Base-by-base conservation (phyloP, 2,329 filamentous ascomycete genomes). In the Cladosporium cucumerinum region DNA sequence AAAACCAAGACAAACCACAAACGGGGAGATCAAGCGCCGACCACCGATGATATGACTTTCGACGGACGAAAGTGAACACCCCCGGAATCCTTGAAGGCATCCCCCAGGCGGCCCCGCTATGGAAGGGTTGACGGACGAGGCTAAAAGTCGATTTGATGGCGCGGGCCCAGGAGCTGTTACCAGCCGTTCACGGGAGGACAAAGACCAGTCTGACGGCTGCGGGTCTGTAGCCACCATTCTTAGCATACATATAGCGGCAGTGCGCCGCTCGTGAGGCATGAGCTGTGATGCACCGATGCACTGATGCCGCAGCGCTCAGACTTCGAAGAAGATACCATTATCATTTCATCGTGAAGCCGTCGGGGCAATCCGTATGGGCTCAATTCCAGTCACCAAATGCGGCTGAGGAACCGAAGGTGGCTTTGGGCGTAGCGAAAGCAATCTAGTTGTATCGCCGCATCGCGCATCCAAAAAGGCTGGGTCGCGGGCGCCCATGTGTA, bases 41-140 rank as follows among this genome's bases (percentile, higher is more conserved):
- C 60, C 60, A 32, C 49, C 60, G 60, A 62, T n/a, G 32, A 39
- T 28, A 46, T 54, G 34, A 49, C 60, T 28, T 61, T 55, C n/a
- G 55, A 55, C 60, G 49, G 60, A 28, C 51, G 32, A 46, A 43
- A 52, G 52, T 51, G 21, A 36, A 62, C 60, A 46, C 52, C 60
- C 58, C 60, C 60, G 60, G 60, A 34, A 62, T 62, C 49, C 49
- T 62, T 55, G 60, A 62, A 62, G 60, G 60, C 34, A 55, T 62
- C 60, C 60, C 57, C 60, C 58, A 28, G 26, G 60, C 60, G 60
- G 60, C 60, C 60, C 60, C 60, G 48, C 60, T 43, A 49, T 55
- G 49, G 60, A 61, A 36, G 49, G 49, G 30, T 54, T 51, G 18
- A 51, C 48, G 60, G 49, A 32, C 28, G 26, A 55, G 49, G 49